Conservation (phyloP, 176 grass and related monocot species). For the Carex myosuroides region DNA sequence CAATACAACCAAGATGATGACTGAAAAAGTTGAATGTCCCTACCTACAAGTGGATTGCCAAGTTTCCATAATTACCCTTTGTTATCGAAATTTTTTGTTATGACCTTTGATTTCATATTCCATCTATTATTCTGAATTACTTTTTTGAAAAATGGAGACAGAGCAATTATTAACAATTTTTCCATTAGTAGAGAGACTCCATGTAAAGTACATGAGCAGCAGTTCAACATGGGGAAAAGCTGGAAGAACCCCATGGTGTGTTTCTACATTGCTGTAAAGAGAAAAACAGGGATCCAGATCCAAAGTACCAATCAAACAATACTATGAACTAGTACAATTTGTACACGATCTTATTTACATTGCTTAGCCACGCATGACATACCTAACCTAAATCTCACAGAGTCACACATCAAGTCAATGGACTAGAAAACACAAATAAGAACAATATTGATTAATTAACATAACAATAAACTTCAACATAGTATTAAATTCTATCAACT, state of each 20-base stretch:
- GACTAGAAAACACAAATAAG: not conserved
- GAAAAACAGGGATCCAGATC: conserved; percentile 1
- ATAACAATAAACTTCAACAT: not conserved
- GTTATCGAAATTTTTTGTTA: not conserved
- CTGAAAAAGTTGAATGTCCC: not conserved
- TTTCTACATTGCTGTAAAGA: conserved; percentile 14
- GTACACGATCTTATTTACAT: not conserved
- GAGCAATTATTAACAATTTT: not conserved
- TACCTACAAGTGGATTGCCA: not conserved
- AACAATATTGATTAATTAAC: not conserved
- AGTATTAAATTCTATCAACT: not conserved
- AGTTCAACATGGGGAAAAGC: conserved; percentile 16
- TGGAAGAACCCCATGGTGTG: not conserved
- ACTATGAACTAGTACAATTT: not conserved
- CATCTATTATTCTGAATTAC: not conserved
- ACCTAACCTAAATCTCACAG: not conserved
- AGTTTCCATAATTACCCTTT: not conserved
- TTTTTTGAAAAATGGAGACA: not conserved
- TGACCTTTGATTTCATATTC: not conserved
- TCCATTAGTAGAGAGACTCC: not conserved
- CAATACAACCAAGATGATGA: not conserved
- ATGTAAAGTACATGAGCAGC: not conserved
- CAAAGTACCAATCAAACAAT: conserved; percentile 19
- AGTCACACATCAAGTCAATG: not conserved
- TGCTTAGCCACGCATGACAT: not conserved